Conservation (phyloP, 345 rosid species). For the Isatis tinctoria region DNA sequence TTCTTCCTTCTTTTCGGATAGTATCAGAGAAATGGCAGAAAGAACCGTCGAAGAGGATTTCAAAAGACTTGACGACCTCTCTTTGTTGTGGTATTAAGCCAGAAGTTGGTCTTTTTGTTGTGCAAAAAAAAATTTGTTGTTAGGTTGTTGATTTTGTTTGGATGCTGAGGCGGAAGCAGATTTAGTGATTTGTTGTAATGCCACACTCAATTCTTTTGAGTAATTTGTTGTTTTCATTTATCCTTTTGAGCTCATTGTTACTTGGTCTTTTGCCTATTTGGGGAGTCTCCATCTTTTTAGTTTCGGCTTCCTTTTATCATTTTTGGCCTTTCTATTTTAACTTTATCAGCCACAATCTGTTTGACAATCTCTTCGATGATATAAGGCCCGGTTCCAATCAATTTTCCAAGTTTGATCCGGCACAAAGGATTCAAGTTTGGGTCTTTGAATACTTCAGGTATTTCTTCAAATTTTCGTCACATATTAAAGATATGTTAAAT, state of each 20-base stretch:
- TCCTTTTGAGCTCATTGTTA: neutral
- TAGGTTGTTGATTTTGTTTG: conserved; percentile 3
- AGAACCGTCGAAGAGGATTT: neutral
- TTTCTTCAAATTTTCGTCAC: neutral
- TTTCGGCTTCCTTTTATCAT: neutral
- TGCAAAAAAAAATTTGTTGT: conserved; percentile 8
- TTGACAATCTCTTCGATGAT: neutral
- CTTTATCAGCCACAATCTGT: neutral
- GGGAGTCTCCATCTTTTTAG: neutral
- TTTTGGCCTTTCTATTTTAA: neutral
- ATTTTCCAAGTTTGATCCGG: neutral
- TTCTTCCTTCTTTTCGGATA: neutral
- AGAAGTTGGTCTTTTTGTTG: conserved; percentile 3
- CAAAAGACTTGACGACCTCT: neutral
- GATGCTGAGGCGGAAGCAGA: neutral
- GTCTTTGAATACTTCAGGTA: neutral
- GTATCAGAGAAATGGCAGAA: conserved; percentile 6
- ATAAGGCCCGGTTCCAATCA: neutral
- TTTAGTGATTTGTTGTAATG: conserved; percentile 12
- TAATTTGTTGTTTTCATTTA: conserved; percentile 9
- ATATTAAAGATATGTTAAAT: neutral
- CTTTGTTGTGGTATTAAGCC: conserved; percentile 13
- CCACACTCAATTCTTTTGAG: conserved; percentile 18
- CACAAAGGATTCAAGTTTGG: neutral
- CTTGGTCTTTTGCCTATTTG: neutral